Evolutionary conservation across 2,329 filamentous ascomycete genomes (phyloP), one percentile per base, ranked within the genome.

Genomic region (Amesomyces nigricolor): DNA sequence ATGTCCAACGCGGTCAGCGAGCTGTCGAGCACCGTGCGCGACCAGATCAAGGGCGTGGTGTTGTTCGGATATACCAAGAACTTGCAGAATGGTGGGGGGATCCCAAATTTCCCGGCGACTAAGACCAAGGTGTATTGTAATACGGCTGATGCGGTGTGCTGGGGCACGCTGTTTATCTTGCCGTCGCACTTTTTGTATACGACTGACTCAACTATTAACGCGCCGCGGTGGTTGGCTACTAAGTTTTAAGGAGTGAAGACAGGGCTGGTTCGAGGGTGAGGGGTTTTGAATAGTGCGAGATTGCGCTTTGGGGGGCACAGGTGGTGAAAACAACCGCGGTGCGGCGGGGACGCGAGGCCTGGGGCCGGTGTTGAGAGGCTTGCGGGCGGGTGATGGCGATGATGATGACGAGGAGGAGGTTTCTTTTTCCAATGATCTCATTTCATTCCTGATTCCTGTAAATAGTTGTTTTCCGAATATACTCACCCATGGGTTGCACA

Each of bases 61-160:
- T 55, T 64, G 14, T 64, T 63, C 26, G 72, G 73, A 0, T 74
- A 75, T 58, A 74, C 73, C 52, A 70, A 74, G 67, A 75, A 75
- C 62, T 58, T 66, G 47, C 73, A 75, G 62, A 72, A 74, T 59
- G 47, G 52, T 2, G 71, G 73, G 38, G 54, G 63, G 43, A 74
- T 76, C 26, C 69, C 68, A 43, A 68, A 69, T 58, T 75, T 69
- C 58, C 68, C 71, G 0, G 51, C 53, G 0, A 63, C 66, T 40
- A 64, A 68, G 38, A 68, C 68, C 26, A 61, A 68, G 55, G 67
- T 75, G n/a, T 75, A 67, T 61, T 76, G 73, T 61, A 68, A 67
- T 13, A 1, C 22, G 2, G 62, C 62, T 1, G 73, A 76, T 22
- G 49, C 57, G 4, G 61, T 64, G n/a, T 64, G 62, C 58, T 35